These are phyloP conservation scores for Aspergillus sparsus DNA, from an alignment of 495 filamentous ascomycete species.

Conservation along the genomic window DNA sequence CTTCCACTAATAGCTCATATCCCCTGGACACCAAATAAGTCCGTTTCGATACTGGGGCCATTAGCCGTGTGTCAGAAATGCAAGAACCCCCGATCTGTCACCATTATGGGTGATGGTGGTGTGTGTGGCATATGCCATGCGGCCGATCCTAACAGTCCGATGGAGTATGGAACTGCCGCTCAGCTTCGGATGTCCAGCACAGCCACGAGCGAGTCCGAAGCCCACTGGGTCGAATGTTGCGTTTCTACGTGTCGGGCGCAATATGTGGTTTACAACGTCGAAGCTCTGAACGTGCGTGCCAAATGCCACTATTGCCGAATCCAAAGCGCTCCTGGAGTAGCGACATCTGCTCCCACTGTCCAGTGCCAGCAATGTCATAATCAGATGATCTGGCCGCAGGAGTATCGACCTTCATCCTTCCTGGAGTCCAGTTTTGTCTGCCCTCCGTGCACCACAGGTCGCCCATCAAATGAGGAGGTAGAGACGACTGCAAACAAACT, in stretches of 20 bases:
- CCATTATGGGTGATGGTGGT: conserved; percentile 39
- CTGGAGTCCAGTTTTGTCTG: conserved; percentile 34
- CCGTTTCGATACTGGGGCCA: conserved; percentile 36
- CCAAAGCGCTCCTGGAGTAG: background rate
- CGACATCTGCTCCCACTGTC: conserved; percentile 22
- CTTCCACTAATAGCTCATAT: conserved; percentile 34
- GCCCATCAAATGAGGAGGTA: conserved; percentile 30
- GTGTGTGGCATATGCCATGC: conserved; percentile 42
- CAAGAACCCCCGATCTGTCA: conserved; percentile 46
- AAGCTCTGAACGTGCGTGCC: conserved; percentile 38
- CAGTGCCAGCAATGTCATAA: conserved; percentile 43
- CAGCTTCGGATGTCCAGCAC: conserved; percentile 30
- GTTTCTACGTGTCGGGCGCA: conserved; percentile 42
- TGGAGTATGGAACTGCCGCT: conserved; percentile 19
- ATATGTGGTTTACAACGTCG: conserved; percentile 46
- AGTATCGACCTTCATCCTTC: conserved; percentile 35
- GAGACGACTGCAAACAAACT: conserved; percentile 35
- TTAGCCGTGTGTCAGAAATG: conserved; percentile 40
- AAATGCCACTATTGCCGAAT: conserved; percentile 50
- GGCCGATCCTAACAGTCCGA: background rate
- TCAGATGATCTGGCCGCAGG: conserved; percentile 43
- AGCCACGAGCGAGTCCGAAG: conserved; percentile 24
- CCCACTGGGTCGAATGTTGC: conserved; percentile 46
- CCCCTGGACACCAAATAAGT: conserved; percentile 47
- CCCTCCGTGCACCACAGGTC: conserved; percentile 33